phyloP scores from a whole-genome alignment of 257 asterid species.

The Solanum lycopersicoides region DNA sequence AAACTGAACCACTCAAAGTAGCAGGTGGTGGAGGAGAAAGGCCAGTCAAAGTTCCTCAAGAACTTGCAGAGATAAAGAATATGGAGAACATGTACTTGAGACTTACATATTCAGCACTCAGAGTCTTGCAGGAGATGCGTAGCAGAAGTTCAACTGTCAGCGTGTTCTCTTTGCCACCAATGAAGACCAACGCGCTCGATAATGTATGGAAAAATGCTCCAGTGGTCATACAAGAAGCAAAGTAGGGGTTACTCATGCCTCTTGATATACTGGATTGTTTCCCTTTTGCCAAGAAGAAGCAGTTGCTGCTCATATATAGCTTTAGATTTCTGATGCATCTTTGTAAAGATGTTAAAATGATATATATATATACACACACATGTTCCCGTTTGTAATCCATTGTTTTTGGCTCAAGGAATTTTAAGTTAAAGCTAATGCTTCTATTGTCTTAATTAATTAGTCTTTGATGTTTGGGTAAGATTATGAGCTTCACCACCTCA shows the following conservation, averaged over 20 bases:
- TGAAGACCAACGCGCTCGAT: slow-evolving; percentile 21
- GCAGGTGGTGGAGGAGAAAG: background rate
- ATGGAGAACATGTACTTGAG: slow-evolving; percentile 39
- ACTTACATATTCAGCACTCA: slow-evolving; percentile 49
- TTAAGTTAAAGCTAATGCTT: background rate
- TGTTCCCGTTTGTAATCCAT: background rate
- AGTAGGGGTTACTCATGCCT: background rate
- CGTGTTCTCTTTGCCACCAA: slow-evolving; percentile 66
- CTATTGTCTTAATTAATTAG: background rate
- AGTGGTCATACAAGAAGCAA: slow-evolving; percentile 20
- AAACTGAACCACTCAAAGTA: slow-evolving; percentile 2
- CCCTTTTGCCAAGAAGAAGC: background rate
- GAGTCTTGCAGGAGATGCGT: slow-evolving; percentile 49
- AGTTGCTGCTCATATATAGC: background rate
- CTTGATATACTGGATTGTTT: background rate
- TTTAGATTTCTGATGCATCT: background rate
- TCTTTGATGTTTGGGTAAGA: background rate
- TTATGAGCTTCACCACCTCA: background rate
- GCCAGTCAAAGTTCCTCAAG: slow-evolving; percentile 33
- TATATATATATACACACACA: background rate
- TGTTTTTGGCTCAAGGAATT: background rate
- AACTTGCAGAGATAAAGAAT: slow-evolving; percentile 38
- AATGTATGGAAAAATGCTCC: slow-evolving; percentile 22
- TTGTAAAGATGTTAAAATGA: too few species aligned
- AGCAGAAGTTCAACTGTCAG: slow-evolving; percentile 57